phyloP scores from a whole-genome alignment of 2,329 filamentous ascomycete species.

The Delphinella strobiligena region DNA sequence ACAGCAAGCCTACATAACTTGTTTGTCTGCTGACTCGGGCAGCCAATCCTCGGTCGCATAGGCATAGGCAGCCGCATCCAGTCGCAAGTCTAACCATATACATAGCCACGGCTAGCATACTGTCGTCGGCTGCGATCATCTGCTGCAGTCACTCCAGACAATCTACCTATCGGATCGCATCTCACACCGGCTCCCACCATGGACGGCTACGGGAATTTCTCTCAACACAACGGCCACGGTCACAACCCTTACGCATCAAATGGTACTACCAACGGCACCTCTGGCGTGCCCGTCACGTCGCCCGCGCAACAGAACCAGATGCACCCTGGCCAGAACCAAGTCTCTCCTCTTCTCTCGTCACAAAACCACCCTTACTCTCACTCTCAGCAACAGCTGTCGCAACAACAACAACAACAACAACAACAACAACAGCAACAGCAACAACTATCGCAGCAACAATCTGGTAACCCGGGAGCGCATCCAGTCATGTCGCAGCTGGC shows the following conservation, averaged over 20 bases:
- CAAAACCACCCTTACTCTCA: conserved; percentile 50
- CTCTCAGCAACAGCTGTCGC: no score
- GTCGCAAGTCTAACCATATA: background rate
- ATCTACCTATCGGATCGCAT: background rate
- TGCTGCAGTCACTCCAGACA: background rate
- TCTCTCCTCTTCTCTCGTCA: conserved; percentile 68
- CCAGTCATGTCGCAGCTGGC: conserved; percentile 57
- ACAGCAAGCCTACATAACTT: background rate
- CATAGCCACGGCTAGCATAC: background rate
- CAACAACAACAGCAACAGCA: no score
- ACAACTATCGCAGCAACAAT: conserved; percentile 55
- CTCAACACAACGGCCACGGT: no score
- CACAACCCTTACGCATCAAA: conserved; percentile 20
- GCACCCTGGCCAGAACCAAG: conserved; percentile 49
- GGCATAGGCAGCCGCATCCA: background rate
- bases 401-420: no score
- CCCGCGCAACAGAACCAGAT: conserved; percentile 57
- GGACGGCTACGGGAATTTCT: background rate
- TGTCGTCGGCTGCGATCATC: background rate
- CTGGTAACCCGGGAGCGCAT: conserved; percentile 46
- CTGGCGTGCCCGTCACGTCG: conserved; percentile 49
- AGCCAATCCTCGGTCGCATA: background rate
- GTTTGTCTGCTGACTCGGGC: background rate
- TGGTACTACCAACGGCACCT: conserved; percentile 26
- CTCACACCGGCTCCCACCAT: background rate